phyloP scores from a whole-genome alignment of 2,329 filamentous ascomycete species.

The Penicillium sp. region DNA sequence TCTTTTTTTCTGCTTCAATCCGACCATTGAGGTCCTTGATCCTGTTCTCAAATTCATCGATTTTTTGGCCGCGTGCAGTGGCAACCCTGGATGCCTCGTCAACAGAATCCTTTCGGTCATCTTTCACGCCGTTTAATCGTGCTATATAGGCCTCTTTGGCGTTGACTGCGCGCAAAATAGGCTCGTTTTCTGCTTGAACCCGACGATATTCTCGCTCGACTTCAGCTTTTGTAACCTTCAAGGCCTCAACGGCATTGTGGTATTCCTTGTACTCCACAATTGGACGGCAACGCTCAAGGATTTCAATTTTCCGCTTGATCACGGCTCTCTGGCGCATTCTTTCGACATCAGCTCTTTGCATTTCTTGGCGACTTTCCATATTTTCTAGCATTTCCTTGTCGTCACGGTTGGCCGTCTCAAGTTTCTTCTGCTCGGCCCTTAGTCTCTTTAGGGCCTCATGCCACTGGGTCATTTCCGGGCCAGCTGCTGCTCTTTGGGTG shows the following conservation, averaged over 20 bases:
- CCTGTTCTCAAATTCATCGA: constrained; percentile 40
- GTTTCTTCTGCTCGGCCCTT: constrained; percentile 66
- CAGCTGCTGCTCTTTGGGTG: constrained; percentile 84
- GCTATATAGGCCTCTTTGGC: constrained; percentile 65
- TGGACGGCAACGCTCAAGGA: constrained; percentile 65
- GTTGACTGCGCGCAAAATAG: constrained; percentile 67
- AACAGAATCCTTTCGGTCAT: constrained; percentile 56
- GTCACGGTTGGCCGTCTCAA: constrained; percentile 58
- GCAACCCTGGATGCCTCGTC: constrained; percentile 54
- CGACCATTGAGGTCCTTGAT: constrained; percentile 41
- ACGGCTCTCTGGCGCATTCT: constrained; percentile 73
- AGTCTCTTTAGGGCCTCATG: constrained; percentile 72
- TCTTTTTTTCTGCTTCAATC: constrained; percentile 54
- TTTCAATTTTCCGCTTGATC: constrained; percentile 62
- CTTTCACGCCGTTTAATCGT: constrained; percentile 57
- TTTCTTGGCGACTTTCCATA: constrained; percentile 70
- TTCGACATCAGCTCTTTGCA: constrained; percentile 78
- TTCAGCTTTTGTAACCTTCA: constrained; percentile 57
- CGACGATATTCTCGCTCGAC: constrained; percentile 59
- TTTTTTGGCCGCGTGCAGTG: constrained; percentile 41
- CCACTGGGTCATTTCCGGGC: constrained; percentile 74
- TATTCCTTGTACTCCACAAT: constrained; percentile 64
- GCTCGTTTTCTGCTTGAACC: constrained; percentile 63
- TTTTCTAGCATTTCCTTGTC: constrained; percentile 64
- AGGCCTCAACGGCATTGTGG: constrained; percentile 48